phyloP scores from a whole-genome alignment of 495 filamentous ascomycete genomes.

The Aspergillus kassunensis region DNA sequence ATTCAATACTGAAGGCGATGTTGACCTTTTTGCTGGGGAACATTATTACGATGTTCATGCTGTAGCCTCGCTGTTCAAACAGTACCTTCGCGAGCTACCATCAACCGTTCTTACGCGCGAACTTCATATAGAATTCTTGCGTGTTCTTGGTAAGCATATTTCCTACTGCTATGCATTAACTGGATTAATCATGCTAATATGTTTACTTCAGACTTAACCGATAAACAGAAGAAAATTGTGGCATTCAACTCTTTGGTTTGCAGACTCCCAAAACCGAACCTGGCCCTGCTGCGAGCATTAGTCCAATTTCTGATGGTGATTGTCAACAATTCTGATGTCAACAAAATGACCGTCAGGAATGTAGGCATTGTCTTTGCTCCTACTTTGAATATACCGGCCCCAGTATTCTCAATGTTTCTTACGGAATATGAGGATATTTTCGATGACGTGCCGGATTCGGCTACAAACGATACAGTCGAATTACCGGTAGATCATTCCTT shows the following conservation, averaged over 20 bases:
- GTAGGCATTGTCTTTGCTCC: slow-evolving; percentile 99
- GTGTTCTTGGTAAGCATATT: slow-evolving; percentile 65
- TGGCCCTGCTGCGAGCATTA: slow-evolving; percentile 73
- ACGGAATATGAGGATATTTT: slow-evolving; percentile 88
- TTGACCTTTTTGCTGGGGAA: slow-evolving; percentile 78
- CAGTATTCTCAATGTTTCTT: slow-evolving; percentile 89
- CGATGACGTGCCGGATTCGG: slow-evolving; percentile 45
- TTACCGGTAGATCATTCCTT: slow-evolving; percentile 41
- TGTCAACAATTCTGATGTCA: slow-evolving; percentile 81
- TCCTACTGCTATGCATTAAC: not conserved
- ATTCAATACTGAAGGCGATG: slow-evolving; percentile 91
- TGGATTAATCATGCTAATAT: slow-evolving; percentile 14
- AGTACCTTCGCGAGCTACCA: slow-evolving; percentile 90
- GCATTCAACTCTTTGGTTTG: slow-evolving; percentile 84
- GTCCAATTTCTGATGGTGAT: slow-evolving; percentile 84
- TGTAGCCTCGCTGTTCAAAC: slow-evolving; percentile 88
- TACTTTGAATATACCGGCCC: slow-evolving; percentile 92
- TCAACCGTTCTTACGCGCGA: slow-evolving; percentile 87
- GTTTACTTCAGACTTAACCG: slow-evolving; percentile 51
- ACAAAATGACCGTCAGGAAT: slow-evolving; percentile 98
- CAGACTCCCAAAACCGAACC: slow-evolving; percentile 74
- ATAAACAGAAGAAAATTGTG: slow-evolving; percentile 70
- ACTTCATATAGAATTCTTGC: slow-evolving; percentile 82
- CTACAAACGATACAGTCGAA: slow-evolving; percentile 30
- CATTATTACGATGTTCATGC: slow-evolving; percentile 95